Evolutionary conservation across 2,329 filamentous ascomycete genomes (phyloP).

Genomic region (Pestalotiopsis sp.): DNA sequence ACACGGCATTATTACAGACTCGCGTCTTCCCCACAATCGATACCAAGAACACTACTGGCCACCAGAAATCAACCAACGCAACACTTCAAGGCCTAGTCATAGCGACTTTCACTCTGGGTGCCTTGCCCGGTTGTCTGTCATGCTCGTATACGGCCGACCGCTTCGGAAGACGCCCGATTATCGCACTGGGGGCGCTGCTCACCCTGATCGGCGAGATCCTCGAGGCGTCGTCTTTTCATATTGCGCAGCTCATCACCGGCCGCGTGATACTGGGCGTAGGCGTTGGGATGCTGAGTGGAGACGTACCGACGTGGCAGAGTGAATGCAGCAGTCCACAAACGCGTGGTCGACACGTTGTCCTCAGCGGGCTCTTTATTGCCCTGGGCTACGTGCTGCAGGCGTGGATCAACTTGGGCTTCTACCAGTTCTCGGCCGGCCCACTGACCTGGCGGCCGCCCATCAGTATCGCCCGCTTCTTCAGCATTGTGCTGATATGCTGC

Average conservation of each 20-base stretch:
- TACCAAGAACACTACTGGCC: constrained; percentile 34
- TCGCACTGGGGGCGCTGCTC: constrained; percentile 28
- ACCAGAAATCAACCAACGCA: not conserved
- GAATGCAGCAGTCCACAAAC: constrained; percentile 42
- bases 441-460: constrained; percentile 38
- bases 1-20: not conserved
- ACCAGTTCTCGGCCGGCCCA: constrained; percentile 26
- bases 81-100: constrained; percentile 28
- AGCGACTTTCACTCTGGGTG: constrained; percentile 40
- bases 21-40: constrained; percentile 41
- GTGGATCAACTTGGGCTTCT: constrained; percentile 49
- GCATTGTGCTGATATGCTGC: constrained; percentile 27
- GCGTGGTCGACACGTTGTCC: constrained; percentile 43
- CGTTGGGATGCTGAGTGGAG: constrained; percentile 40
- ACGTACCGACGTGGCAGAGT: constrained; percentile 43
- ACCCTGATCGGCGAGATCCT: constrained; percentile 46
- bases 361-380: constrained; percentile 39
- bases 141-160: constrained; percentile 39
- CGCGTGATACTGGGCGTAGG: constrained; percentile 42
- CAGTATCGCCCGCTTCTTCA: constrained; percentile 33
- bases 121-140: constrained; percentile 36
- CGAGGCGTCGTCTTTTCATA: constrained; percentile 37
- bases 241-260: constrained; percentile 44
- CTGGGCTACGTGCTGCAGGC: constrained; percentile 41
- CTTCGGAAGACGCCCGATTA: constrained; percentile 37